Percentiles rank a stretch among this genome's conserved stretches.
phyloP scores from a whole-genome alignment of 2,329 filamentous ascomycete species.

The Beauveria bassiana region DNA sequence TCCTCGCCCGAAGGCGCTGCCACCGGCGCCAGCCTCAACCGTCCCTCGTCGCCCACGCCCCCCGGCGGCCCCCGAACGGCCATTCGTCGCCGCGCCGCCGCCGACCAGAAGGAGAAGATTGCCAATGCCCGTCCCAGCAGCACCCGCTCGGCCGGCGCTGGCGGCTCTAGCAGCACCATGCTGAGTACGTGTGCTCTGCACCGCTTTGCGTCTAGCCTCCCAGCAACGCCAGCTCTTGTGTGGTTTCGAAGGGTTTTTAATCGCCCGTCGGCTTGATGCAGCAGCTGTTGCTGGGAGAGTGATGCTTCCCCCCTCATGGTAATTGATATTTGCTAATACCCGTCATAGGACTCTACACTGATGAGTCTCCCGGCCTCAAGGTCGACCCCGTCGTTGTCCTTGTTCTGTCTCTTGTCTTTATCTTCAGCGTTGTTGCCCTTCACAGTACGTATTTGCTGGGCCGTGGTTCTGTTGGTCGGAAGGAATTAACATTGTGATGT shows the following conservation, averaged over 20 bases:
- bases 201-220: not conserved
- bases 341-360: conserved; percentile 79
- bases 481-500: conserved; percentile 5
- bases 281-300: not conserved
- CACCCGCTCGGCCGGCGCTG: conserved; percentile 87
- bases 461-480: not conserved
- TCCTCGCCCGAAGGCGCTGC: conserved; percentile 53
- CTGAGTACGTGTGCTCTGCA: conserved; percentile 58
- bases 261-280: not conserved
- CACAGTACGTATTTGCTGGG: conserved; percentile 62
- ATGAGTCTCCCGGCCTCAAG: conserved; percentile 94
- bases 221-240: not conserved
- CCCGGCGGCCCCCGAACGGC: conserved; percentile 92
- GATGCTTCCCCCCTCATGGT: not conserved
- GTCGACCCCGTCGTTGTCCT: conserved; percentile 97
- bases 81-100: conserved; percentile 88
- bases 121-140: conserved; percentile 89
- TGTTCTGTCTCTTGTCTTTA: conserved; percentile 93
- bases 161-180: conserved; percentile 97
- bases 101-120: conserved; percentile 94
- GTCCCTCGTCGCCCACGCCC: conserved; percentile 78
- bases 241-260: not conserved
- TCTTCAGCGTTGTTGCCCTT: conserved; percentile 95
- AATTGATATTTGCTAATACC: conserved; percentile 19
- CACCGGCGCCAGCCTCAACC: conserved; percentile 62